Evolutionary conservation across 2,329 filamentous ascomycete genomes (phyloP), one percentile per base, ranked within the genome.

Genomic region (Neopestalotiopsis rosae): DNA sequence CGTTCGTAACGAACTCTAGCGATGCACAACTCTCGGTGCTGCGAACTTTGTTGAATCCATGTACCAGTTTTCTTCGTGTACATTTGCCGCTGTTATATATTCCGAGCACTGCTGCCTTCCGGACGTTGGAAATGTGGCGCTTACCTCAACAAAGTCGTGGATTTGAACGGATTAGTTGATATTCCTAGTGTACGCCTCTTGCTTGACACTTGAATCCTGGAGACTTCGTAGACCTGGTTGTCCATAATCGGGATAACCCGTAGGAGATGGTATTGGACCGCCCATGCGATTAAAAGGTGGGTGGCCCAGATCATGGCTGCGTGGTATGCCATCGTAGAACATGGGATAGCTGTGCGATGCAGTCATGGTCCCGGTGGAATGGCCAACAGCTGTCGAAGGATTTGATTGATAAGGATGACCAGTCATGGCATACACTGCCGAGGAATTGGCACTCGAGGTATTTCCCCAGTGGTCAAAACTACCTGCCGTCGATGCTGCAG

Each of bases 161-260:
- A 32, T 5, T 40, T 24, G 34, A 20, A 28, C 32, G 3, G 14
- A 28, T 52, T 28, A 66, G 45, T 57, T 66, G 12, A 67, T 42
- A 34, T 30, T 61, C 57, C 49, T 59, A 24, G 49, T 20, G 13
- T 42, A 20, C 12, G n/a, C 17, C 32, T 67, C 66, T 56, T 57
- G 38, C 52, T 67, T 67, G 28, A 67, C 40, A 20, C 40, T 28
- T 5, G 66, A 38, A 14, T 58, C 66, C 34, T 34, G 24, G 9
- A 62, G n/a, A 14, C 38, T 24, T 38, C 66, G 28, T 13, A 24
- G n/a, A 12, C 49, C 59, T 13, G 42, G 40, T 20, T 57, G 57
- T 24, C 61, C 40, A 58, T 62, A 67, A 12, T 63, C 56, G 7
- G 52, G 42, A 38, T 67, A 67, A 13, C 66, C 66, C 30, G 57